Base-by-base conservation (phyloP, 2,329 filamentous ascomycete species). In the Ophiocordyceps australis region DNA sequence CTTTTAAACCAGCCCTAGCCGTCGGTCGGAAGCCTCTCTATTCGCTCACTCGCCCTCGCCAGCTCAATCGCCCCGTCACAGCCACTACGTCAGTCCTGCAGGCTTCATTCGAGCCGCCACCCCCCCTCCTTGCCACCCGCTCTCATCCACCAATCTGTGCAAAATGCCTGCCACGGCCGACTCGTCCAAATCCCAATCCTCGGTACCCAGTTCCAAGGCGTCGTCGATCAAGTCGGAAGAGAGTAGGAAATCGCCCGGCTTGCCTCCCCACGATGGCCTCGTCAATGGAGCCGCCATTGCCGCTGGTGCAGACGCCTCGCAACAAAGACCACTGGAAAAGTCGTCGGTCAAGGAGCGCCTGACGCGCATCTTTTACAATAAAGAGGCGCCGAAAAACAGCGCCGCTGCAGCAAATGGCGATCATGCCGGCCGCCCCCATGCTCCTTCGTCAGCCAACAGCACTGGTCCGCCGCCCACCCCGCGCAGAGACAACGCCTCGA, bases 321-420 rank as follows among this genome's bases (percentile, higher is more conserved):
- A 33, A 18, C 23, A 35, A 15, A 58, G 47, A 35, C 48, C 47
- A 28, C 19, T 38, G n/a, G 66, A 72, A 38, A 71, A 66, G 44
- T 45, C 60, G 3, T 69, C 66, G 10, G 67, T 74, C 49, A 74
- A 73, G 43, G 67, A 71, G 41, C 63, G 67, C 24, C 45, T 74
- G 29, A 65, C 67, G 21, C 63, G 69, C 52, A 74, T 74, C 61
- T 74, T 74, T 48, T 69, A 62, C 28, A 60, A 55, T 35, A 70
- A 65, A 42, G 67, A 71, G 28, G 42, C 54, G 13, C 38, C 45
- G 21, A 50, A 46, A 29, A 32, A 34, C 13, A n/a, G n/a, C n/a
- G n/a, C n/a, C n/a, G 42, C 45, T 28, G 35, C 49, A 20, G 46
- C 49, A 23, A 50, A 47, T 28, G 34, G 42, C 32, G 49, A 52